These are phyloP conservation scores for Gossypium herbaceum DNA, from an alignment of 345 rosid species.

Conservation along the genomic window DNA sequence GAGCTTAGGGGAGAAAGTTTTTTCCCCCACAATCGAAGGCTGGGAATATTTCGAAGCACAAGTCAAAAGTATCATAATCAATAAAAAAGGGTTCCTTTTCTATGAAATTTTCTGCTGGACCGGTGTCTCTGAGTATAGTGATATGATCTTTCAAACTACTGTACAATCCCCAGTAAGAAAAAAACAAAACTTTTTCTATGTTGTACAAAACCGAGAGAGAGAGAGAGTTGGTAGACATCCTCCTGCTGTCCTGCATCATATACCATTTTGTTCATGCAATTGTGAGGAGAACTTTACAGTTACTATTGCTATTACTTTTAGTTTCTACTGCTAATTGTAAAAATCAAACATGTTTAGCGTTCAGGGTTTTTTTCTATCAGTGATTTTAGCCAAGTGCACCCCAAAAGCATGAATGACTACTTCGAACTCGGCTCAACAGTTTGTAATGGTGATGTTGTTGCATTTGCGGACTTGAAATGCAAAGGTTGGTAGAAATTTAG, in stretches of 20 bases:
- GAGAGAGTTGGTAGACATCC: background rate
- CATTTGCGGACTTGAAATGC: background rate
- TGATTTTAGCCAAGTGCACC: background rate
- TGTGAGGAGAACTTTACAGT: background rate
- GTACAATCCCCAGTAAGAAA: background rate
- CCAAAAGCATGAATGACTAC: background rate
- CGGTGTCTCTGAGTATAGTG: background rate
- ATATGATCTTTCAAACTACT: background rate
- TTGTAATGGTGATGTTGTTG: slow-evolving; percentile 5
- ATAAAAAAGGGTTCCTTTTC: background rate
- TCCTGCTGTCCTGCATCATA: background rate
- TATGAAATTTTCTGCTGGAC: background rate
- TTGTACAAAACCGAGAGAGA: background rate
- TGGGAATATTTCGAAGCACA: background rate
- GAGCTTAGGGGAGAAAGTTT: background rate
- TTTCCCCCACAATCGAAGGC: background rate
- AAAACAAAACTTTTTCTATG: no score
- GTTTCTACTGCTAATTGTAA: background rate
- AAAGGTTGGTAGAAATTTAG: background rate
- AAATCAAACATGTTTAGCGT: background rate
- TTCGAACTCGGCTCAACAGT: background rate
- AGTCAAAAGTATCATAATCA: background rate
- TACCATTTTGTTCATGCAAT: slow-evolving; percentile 1
- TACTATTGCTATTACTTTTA: background rate
- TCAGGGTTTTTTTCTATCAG: background rate